These are phyloP conservation scores for Lactarius sp. DNA, from an alignment of 768 basidiomycete genomes.

Conservation along the genomic window DNA sequence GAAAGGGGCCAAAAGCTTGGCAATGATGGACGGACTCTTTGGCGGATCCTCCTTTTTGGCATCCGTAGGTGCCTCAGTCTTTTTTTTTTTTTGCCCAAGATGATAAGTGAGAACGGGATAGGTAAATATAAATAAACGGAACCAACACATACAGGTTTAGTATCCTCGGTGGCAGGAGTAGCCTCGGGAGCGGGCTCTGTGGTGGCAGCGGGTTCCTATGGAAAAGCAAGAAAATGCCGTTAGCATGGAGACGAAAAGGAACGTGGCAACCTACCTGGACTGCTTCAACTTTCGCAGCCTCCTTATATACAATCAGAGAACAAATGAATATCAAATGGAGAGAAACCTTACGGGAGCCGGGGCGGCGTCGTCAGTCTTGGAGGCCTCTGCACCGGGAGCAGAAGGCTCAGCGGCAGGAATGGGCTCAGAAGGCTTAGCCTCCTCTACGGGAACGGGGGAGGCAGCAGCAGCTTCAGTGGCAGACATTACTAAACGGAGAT, in stretches of 20 bases:
- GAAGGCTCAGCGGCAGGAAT: conserved; percentile 32
- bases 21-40: conserved; percentile 72
- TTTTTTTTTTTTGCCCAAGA: conserved; percentile 10
- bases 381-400: conserved; percentile 35
- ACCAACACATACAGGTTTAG: conserved; percentile 34
- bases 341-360: conserved; percentile 33
- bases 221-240: conserved; percentile 3
- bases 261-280: conserved; percentile 34
- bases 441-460: conserved; percentile 45
- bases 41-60: conserved; percentile 74
- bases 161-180: conserved; percentile 29
- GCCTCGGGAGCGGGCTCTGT: conserved; percentile 35
- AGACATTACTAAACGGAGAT: conserved; percentile 65
- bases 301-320: conserved; percentile 30
- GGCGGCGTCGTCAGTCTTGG: conserved; percentile 41
- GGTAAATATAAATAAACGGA: conserved; percentile 32
- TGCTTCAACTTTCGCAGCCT: conserved; percentile 40
- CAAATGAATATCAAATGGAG: conserved; percentile 14
- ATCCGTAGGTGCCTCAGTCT: conserved; percentile 43
- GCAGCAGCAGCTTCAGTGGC: conserved; percentile 53
- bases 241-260: not conserved
- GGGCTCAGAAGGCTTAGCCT: conserved; percentile 45
- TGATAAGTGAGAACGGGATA: not conserved
- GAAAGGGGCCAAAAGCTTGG: conserved; percentile 77
- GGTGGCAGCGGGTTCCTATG: conserved; percentile 36